phyloP scores from a whole-genome alignment of 106 monocot species.

The Cymbidium sinense region DNA sequence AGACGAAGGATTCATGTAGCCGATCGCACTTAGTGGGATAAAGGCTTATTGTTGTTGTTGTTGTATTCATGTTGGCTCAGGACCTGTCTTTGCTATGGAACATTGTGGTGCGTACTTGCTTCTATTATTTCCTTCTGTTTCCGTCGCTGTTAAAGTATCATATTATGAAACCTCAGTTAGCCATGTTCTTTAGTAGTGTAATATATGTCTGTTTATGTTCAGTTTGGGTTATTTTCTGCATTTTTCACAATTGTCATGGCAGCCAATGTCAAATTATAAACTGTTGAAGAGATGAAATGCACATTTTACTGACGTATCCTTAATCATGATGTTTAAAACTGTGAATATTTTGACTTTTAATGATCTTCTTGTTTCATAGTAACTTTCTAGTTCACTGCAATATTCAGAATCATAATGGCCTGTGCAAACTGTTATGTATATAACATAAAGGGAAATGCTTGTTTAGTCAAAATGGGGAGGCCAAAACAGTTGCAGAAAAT shows the following conservation, averaged over 20 bases:
- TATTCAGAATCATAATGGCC: too few species aligned
- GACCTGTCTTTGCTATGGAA: too few species aligned
- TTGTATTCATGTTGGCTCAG: too few species aligned
- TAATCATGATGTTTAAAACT: background rate
- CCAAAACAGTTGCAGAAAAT: too few species aligned
- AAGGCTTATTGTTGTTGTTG: too few species aligned
- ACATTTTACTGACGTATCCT: too few species aligned
- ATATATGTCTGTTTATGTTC: background rate
- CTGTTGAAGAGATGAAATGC: background rate
- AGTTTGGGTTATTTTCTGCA: background rate
- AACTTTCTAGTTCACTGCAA: background rate
- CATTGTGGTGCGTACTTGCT: background rate
- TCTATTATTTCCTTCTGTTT: background rate
- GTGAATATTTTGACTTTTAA: background rate
- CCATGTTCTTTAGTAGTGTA: background rate
- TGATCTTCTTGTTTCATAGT: background rate
- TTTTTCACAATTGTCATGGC: background rate
- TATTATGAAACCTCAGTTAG: background rate
- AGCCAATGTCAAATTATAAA: background rate
- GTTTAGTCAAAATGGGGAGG: too few species aligned
- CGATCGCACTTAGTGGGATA: too few species aligned
- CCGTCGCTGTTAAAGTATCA: background rate
- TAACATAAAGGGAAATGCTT: too few species aligned
- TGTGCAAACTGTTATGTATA: too few species aligned
- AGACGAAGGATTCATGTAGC: too few species aligned